Evolutionary conservation across 495 filamentous ascomycete species (phyloP).

Genomic region (Hypoxylon cercidicola): DNA sequence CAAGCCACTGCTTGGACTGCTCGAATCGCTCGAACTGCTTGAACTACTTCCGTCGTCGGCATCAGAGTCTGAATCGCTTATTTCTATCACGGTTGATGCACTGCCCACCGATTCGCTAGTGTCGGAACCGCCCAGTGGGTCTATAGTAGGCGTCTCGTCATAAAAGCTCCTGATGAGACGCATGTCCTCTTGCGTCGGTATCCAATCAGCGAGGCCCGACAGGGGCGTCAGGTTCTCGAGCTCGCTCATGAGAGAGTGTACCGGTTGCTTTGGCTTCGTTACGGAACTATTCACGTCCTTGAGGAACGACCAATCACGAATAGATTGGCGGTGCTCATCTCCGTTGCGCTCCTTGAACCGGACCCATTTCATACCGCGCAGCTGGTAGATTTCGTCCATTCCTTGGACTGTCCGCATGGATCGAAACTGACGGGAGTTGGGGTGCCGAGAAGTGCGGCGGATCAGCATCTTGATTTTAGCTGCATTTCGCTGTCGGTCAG

Average conservation of each 20-base stretch:
- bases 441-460: conserved; percentile 45
- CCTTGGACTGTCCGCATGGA: conserved; percentile 51
- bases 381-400: conserved; percentile 50
- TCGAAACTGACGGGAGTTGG: conserved; percentile 46
- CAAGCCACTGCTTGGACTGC: conserved; percentile 5
- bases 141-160: conserved; percentile 15
- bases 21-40: conserved; percentile 1
- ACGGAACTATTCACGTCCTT: conserved; percentile 48
- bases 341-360: conserved; percentile 48
- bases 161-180: conserved; percentile 41
- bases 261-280: conserved; percentile 21
- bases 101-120: conserved; percentile 10
- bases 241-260: conserved; percentile 10
- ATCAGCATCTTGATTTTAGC: conserved; percentile 35
- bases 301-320: conserved; percentile 49
- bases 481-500: no score
- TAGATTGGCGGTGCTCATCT: background rate
- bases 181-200: conserved; percentile 33
- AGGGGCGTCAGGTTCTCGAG: conserved; percentile 44
- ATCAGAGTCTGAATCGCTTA: background rate
- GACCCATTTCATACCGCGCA: conserved; percentile 51
- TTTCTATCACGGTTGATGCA: background rate
- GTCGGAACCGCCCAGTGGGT: conserved; percentile 9
- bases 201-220: conserved; percentile 28
- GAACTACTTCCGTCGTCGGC: conserved; percentile 2